Base-by-base conservation (phyloP, 2,329 filamentous ascomycete genomes). In the Aspergillus awamori region DNA sequence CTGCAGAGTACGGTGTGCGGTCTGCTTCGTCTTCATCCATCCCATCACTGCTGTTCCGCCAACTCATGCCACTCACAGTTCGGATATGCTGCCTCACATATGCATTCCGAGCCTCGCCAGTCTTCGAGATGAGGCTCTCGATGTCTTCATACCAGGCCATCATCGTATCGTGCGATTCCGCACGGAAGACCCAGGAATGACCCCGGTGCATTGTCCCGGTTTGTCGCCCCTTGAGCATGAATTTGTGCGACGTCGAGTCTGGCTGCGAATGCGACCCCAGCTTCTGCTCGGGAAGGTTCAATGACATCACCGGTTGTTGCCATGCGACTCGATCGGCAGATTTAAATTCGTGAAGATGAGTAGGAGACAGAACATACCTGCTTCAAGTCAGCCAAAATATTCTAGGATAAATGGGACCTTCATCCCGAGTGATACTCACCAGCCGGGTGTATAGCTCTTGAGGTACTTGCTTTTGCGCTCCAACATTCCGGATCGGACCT, bases 381-480 rank as follows among this genome's bases (percentile, higher is more conserved):
- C 33, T 36, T 3, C 39, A 26, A 11, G 55, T 70, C 60, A 70
- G 64, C 33, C 20, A 45, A 7, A 41, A 33, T 8, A 22, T 8
- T n/a, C 2, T 22, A n/a, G 26, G 11, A 28, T 5, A 30, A 3
- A 41, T 36, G 33, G 11, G 33, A 8, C 28, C 28, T 30, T 30
- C 11, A 41, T 13, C 22, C 17, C 24, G 13, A 11, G 26, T 8
- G 26, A 2, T 5, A 81, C 89, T 79, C 82, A 94, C 93, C 94
- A 98, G 73, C 94, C 94, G 26, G 93, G 91, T 7, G 93, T 95
- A 76, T 97, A 97, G 76, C 93, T 97, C 82, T 97, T 98, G 63
- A 99, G 81, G 72, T 98, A 99, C 75, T 98, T 99, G 85, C 93
- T 97, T 87, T 98, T 98, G 67, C 95, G 89, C 81, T 99, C 95